A percentile compares a stretch with the other conserved stretches of the same genome.
These are phyloP conservation scores for Taiozyma sp. DNA, from an alignment of 1,139 yeast species.

Conservation along the genomic window DNA sequence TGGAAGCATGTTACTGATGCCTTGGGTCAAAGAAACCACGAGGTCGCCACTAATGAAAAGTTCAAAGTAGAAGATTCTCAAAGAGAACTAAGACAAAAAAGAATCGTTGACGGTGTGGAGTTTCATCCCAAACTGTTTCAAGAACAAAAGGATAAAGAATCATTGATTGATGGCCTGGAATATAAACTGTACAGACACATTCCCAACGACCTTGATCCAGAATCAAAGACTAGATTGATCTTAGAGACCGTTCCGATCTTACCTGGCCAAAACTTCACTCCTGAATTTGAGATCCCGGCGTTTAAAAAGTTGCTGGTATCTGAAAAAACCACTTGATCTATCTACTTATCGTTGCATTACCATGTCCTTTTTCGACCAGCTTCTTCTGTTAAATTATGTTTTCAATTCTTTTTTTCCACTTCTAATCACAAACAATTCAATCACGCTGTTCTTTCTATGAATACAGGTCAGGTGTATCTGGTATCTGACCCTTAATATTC, in stretches of 20 bases:
- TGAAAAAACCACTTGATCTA: not conserved
- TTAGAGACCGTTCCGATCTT: constrained; percentile 66
- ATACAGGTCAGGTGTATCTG: not conserved
- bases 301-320: constrained; percentile 36
- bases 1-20: constrained; percentile 86
- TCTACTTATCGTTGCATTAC: not conserved
- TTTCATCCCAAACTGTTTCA: constrained; percentile 79
- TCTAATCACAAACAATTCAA: not conserved
- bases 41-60: constrained; percentile 82
- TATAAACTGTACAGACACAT: constrained; percentile 61
- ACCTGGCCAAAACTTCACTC: constrained; percentile 70
- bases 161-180: constrained; percentile 44
- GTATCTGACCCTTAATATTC: not conserved
- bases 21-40: constrained; percentile 70
- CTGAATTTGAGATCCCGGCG: constrained; percentile 67
- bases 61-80: constrained; percentile 81
- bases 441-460: not conserved
- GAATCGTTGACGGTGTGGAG: constrained; percentile 76
- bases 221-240: constrained; percentile 48
- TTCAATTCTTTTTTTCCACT: not conserved
- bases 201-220: constrained; percentile 39
- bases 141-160: constrained; percentile 31
- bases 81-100: constrained; percentile 64
- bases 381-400: not conserved
- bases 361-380: not conserved